A percentile compares a stretch with the other conserved stretches of the same genome.
These are phyloP conservation scores for Aureobasidium sp. DNA, from an alignment of 2,329 filamentous ascomycete genomes.

Conservation along the genomic window DNA sequence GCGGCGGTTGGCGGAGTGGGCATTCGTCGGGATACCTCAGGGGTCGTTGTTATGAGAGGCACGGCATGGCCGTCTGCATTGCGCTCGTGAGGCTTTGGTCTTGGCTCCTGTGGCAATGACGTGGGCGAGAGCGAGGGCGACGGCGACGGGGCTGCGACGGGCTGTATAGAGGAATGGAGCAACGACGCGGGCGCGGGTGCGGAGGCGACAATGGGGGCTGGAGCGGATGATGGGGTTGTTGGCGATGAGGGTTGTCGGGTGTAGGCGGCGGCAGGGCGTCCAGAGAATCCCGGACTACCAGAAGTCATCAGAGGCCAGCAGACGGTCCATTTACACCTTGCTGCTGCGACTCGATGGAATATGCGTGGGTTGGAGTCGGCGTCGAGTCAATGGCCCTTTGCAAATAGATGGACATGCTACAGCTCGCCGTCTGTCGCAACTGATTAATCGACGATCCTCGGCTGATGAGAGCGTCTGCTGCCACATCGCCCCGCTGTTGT, in stretches of 20 bases:
- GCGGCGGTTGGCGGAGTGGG: not conserved
- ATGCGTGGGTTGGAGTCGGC: not conserved
- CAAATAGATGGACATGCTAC: not conserved
- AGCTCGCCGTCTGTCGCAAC: not conserved
- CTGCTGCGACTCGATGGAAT: not conserved
- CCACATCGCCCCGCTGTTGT: too few species aligned
- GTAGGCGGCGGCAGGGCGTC: not conserved
- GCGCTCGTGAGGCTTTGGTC: not conserved
- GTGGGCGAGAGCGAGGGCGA: not conserved
- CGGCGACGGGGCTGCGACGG: not conserved
- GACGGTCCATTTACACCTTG: not conserved
- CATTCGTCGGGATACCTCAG: slow-evolving; percentile 6
- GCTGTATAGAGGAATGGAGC: not conserved
- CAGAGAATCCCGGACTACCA: not conserved
- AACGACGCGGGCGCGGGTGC: not conserved
- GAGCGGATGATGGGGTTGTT: not conserved
- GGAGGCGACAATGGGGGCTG: not conserved
- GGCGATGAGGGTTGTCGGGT: too few species aligned
- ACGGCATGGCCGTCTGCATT: slow-evolving; percentile 2
- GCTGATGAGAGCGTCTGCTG: not conserved
- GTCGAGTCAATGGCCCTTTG: not conserved
- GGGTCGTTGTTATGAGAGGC: not conserved
- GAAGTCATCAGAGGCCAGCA: not conserved
- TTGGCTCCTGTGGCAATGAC: not conserved
- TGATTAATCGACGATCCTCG: not conserved